These are phyloP conservation scores for Candida glaebosa DNA, from an alignment of 805 yeast genomes.

Conservation along the genomic window DNA sequence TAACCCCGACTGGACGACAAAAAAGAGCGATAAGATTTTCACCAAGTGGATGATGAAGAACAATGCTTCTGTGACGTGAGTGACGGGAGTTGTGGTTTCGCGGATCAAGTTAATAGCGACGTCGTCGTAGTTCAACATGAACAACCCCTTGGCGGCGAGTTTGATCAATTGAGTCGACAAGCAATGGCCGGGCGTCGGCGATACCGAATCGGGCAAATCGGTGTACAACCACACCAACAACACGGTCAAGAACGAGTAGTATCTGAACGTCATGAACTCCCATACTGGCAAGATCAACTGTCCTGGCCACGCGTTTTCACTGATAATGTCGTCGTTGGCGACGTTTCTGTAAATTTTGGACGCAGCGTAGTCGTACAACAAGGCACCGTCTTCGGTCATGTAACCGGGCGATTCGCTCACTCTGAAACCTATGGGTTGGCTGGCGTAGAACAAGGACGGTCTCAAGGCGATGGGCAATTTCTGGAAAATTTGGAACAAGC, in stretches of 20 bases:
- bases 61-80: constrained; percentile 51
- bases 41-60: constrained; percentile 72
- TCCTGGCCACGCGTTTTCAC: constrained; percentile 79
- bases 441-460: constrained; percentile 72
- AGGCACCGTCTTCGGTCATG: constrained; percentile 77
- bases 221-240: constrained; percentile 80
- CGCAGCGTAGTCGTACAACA: constrained; percentile 65
- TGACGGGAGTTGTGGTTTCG: constrained; percentile 43
- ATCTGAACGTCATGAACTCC: constrained; percentile 46
- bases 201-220: constrained; percentile 82
- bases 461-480: constrained; percentile 70
- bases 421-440: constrained; percentile 60
- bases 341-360: constrained; percentile 43
- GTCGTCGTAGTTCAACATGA: constrained; percentile 33
- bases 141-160: constrained; percentile 18
- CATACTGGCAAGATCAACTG: constrained; percentile 80
- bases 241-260: constrained; percentile 33
- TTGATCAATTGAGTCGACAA: constrained; percentile 56
- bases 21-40: constrained; percentile 55
- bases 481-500: constrained; percentile 58
- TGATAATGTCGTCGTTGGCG: constrained; percentile 37
- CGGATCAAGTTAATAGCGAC: constrained; percentile 46
- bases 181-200: constrained; percentile 92
- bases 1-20: constrained; percentile 63
- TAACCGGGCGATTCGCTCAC: constrained; percentile 71